A percentile compares a stretch with the other conserved stretches of the same genome.
These are phyloP conservation scores for Thielaviopsis cerberus DNA, from an alignment of 2,329 filamentous ascomycete species.

Conservation along the genomic window DNA sequence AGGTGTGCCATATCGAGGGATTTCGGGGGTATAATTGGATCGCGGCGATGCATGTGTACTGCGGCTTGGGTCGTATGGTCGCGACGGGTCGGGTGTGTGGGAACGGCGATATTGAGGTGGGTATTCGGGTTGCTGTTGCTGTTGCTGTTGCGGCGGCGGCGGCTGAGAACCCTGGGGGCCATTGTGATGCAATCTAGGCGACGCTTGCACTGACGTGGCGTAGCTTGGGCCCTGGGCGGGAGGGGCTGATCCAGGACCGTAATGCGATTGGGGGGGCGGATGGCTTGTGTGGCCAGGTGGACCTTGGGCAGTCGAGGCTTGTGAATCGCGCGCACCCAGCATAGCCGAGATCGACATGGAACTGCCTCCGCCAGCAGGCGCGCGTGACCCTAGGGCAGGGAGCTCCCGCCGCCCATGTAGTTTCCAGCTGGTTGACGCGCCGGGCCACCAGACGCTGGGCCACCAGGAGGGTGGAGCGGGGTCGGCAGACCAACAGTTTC, in stretches of 20 bases:
- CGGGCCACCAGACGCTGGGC: background rate
- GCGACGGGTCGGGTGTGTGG: slow-evolving; percentile 52
- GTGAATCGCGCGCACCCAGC: slow-evolving; percentile 32
- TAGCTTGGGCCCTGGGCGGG: slow-evolving; percentile 27
- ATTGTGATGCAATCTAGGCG: slow-evolving; percentile 31
- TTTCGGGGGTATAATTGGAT: slow-evolving; percentile 36
- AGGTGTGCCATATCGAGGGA: slow-evolving; percentile 40
- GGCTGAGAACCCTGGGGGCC: background rate
- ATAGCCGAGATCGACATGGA: slow-evolving; percentile 45
- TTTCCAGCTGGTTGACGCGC: slow-evolving; percentile 11
- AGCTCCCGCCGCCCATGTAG: slow-evolving; percentile 30
- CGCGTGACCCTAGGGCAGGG: slow-evolving; percentile 30
- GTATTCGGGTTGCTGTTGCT: slow-evolving; percentile 31
- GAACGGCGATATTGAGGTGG: slow-evolving; percentile 41
- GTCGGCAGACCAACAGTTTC: slow-evolving; percentile 27
- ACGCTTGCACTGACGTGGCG: slow-evolving; percentile 32
- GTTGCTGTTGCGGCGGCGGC: background rate
- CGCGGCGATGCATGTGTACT: slow-evolving; percentile 30
- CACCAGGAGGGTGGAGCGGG: slow-evolving; percentile 21
- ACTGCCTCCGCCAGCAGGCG: slow-evolving; percentile 29
- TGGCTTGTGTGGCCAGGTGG: slow-evolving; percentile 18
- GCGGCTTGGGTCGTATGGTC: slow-evolving; percentile 32
- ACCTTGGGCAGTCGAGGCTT: slow-evolving; percentile 12
- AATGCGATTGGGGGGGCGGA: slow-evolving; percentile 22
- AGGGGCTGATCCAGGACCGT: slow-evolving; percentile 23